Conservation (phyloP, 306 rosid species). For the Luffa acutangula region DNA sequence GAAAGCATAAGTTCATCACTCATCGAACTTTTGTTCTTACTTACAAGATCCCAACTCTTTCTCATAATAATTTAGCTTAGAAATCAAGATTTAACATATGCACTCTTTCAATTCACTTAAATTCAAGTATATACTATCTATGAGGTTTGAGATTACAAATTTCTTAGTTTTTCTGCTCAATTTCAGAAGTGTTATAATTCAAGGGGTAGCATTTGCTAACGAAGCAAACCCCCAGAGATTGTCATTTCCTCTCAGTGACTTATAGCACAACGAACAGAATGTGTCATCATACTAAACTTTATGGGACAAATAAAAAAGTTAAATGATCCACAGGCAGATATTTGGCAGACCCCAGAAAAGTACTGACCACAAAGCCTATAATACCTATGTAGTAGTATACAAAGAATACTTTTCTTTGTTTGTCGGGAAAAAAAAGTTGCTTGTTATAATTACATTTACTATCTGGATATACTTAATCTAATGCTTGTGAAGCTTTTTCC, state of each 20-base stretch:
- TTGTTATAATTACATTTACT: not conserved
- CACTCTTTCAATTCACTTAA: not conserved
- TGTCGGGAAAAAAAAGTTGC: not conserved
- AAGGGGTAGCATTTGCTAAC: not conserved
- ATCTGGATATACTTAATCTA: not conserved
- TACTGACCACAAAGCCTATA: not conserved
- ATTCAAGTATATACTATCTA: not conserved
- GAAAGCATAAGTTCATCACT: not conserved
- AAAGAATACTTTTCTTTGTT: not conserved
- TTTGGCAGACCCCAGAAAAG: not conserved
- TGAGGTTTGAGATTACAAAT: not conserved
- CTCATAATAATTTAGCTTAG: not conserved
- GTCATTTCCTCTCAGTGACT: not conserved
- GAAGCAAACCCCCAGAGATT: not conserved
- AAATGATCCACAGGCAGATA: not conserved
- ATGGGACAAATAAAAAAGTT: not conserved
- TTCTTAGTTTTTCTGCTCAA: not conserved
- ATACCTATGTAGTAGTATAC: not conserved
- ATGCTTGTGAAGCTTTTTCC: not conserved
- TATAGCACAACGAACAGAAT: not conserved
- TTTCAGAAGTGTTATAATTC: not conserved
- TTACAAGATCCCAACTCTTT: not conserved
- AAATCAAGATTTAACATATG: not conserved
- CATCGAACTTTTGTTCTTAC: not conserved
- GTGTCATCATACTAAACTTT: not conserved